Percentiles rank a stretch among this genome's conserved stretches.
phyloP scores from a whole-genome alignment of 2,329 filamentous ascomycete genomes.

The Fusarium bactridioides region DNA sequence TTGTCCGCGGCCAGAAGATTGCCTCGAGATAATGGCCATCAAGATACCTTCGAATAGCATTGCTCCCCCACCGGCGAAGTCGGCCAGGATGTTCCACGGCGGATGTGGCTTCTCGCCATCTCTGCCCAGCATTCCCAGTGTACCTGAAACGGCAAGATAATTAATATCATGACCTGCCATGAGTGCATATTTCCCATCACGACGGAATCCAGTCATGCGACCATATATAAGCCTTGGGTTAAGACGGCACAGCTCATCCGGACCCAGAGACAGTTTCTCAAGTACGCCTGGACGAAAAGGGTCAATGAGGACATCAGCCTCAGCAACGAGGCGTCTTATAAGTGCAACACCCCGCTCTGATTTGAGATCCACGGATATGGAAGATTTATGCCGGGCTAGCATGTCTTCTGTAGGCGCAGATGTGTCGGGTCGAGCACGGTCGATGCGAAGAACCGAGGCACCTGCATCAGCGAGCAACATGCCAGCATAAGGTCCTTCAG shows the following conservation, averaged over 20 bases:
- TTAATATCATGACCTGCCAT: constrained; percentile 99
- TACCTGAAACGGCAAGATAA: constrained; percentile 88
- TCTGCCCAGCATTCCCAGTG: constrained; percentile 78
- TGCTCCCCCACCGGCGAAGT: constrained; percentile 90
- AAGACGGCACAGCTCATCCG: constrained; percentile 67
- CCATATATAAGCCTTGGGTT: constrained; percentile 84
- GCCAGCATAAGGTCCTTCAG: constrained; percentile 82
- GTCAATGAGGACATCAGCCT: constrained; percentile 89
- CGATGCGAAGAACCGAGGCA: constrained; percentile 86
- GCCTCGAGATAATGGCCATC: constrained; percentile 76
- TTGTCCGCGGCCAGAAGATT: constrained; percentile 74
- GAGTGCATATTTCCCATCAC: constrained; percentile 82
- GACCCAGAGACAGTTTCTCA: constrained; percentile 82
- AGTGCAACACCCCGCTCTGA: constrained; percentile 68
- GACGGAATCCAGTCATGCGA: constrained; percentile 88
- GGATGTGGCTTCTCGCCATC: constrained; percentile 74
- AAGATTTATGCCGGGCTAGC: constrained; percentile 82
- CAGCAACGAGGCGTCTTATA: constrained; percentile 69
- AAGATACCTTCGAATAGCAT: constrained; percentile 84
- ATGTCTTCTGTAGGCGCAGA: constrained; percentile 70
- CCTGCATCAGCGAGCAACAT: constrained; percentile 90
- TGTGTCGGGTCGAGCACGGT: constrained; percentile 64
- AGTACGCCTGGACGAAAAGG: constrained; percentile 92
- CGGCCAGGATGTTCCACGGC: constrained; percentile 84
- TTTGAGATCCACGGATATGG: constrained; percentile 83